phyloP scores from a whole-genome alignment of 495 filamentous ascomycete species.

The Penicillium simplicissimum region DNA sequence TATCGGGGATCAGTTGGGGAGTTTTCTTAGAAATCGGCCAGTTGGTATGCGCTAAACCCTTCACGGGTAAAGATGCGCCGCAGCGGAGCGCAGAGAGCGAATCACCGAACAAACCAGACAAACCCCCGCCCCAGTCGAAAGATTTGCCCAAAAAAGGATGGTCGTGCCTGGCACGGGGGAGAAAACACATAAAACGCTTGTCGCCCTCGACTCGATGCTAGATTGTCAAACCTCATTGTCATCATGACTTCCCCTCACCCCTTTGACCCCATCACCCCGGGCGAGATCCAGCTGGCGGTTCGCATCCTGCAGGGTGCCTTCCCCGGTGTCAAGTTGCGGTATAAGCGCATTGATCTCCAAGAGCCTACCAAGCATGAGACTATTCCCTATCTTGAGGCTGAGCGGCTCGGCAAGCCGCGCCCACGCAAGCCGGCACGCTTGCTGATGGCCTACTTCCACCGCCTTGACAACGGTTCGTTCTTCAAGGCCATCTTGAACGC shows the following conservation, averaged over 20 bases:
- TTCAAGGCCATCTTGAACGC: conserved; percentile 47
- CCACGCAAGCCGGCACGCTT: conserved; percentile 41
- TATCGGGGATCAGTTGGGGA: background rate
- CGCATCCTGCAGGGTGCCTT: conserved; percentile 43
- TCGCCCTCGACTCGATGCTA: background rate
- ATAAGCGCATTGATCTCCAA: conserved; percentile 48
- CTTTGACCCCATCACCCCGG: conserved; percentile 45
- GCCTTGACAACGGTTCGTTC: conserved; percentile 43
- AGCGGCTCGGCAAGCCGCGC: conserved; percentile 34
- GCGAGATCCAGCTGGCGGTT: conserved; percentile 44
- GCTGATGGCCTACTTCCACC: conserved; percentile 43
- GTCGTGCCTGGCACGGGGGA: background rate
- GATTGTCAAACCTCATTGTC: background rate
- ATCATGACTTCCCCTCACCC: conserved; percentile 40
- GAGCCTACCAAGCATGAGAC: conserved; percentile 46
- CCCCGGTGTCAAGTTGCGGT: conserved; percentile 41
- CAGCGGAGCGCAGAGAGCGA: conserved; percentile 10
- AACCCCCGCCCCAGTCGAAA: conserved; percentile 15
- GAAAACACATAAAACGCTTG: conserved; percentile 5
- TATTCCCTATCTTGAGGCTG: conserved; percentile 45
- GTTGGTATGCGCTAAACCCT: conserved; percentile 17
- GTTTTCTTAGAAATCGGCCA: background rate
- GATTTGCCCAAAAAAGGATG: conserved; percentile 22
- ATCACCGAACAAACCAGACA: conserved; percentile 12
- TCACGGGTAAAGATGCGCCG: conserved; percentile 25